Conservation (phyloP, 2,329 filamentous ascomycete genomes). For the Xylariaceae sp. region DNA sequence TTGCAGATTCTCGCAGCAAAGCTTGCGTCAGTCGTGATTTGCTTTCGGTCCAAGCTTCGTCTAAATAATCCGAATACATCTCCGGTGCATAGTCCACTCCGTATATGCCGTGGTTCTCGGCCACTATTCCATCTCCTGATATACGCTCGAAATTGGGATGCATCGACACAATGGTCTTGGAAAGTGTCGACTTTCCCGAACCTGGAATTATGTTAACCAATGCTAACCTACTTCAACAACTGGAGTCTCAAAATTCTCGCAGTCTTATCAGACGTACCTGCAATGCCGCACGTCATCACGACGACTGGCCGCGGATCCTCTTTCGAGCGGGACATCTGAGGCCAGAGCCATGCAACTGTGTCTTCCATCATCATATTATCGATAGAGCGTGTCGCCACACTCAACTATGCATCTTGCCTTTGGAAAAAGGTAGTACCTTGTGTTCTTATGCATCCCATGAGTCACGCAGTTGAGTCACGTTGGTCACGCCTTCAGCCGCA, state of each 20-base stretch:
- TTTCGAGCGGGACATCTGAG: slow-evolving; percentile 9
- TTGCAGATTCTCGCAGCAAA: slow-evolving; percentile 14
- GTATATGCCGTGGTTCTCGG: slow-evolving; percentile 27
- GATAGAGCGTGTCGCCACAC: no score
- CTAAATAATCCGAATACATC: slow-evolving; percentile 17
- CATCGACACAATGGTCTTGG: slow-evolving; percentile 24
- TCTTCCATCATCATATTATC: slow-evolving; percentile 34
- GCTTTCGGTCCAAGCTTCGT: slow-evolving; percentile 21
- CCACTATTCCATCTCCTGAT: slow-evolving; percentile 26
- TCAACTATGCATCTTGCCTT: neutral
- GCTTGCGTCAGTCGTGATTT: neutral
- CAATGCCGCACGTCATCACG: slow-evolving; percentile 32
- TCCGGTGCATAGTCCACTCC: slow-evolving; percentile 27
- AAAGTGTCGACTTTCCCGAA: slow-evolving; percentile 30
- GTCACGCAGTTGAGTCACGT: no score
- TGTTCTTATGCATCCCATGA: neutral
- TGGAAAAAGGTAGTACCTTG: neutral
- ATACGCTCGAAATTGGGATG: slow-evolving; percentile 26
- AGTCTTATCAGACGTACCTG: slow-evolving; percentile 18
- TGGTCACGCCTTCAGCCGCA: no score
- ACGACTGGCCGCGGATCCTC: slow-evolving; percentile 26
- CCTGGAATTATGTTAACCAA: slow-evolving; percentile 15
- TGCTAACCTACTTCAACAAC: neutral
- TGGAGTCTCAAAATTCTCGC: no score
- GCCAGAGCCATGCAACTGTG: slow-evolving; percentile 9